Conservation (phyloP, 352 stramenopile genomes). For the Globisporangium sylvaticum region DNA sequence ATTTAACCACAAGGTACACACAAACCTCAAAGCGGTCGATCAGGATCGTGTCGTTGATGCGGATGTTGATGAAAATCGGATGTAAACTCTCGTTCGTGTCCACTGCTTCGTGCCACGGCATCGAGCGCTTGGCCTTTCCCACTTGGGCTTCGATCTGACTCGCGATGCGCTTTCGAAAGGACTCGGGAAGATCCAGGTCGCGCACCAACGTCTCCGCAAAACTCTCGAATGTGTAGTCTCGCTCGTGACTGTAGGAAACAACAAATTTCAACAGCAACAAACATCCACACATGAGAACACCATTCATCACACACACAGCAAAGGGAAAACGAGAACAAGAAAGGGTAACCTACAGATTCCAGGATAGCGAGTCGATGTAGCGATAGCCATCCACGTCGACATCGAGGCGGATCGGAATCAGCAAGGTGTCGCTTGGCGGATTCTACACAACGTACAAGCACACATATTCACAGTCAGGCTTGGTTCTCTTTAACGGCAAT, state of each 20-base stretch:
- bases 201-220: slow-evolving; percentile 65
- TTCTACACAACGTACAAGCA: slow-evolving; percentile 24
- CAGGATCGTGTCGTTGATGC: slow-evolving; percentile 76
- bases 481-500: neutral
- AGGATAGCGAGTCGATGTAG: slow-evolving; percentile 81
- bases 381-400: slow-evolving; percentile 76
- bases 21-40: slow-evolving; percentile 73
- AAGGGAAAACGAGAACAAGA: neutral
- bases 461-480: neutral
- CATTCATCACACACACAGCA: neutral
- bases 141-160: slow-evolving; percentile 66
- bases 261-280: neutral
- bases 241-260: slow-evolving; percentile 41
- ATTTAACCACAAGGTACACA: neutral
- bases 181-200: slow-evolving; percentile 70
- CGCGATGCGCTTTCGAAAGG: slow-evolving; percentile 64
- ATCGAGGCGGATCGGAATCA: slow-evolving; percentile 73
- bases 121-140: slow-evolving; percentile 47
- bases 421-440: slow-evolving; percentile 37
- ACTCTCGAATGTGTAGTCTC: slow-evolving; percentile 71
- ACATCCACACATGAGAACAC: neutral
- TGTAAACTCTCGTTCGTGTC: slow-evolving; percentile 51
- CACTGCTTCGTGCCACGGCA: slow-evolving; percentile 57
- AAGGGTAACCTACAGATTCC: slow-evolving; percentile 52
- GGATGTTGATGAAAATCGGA: slow-evolving; percentile 79